Evolutionary conservation across 1,284 basidiomycete species (phyloP).

Genomic region (Leccinum pachyderme): DNA sequence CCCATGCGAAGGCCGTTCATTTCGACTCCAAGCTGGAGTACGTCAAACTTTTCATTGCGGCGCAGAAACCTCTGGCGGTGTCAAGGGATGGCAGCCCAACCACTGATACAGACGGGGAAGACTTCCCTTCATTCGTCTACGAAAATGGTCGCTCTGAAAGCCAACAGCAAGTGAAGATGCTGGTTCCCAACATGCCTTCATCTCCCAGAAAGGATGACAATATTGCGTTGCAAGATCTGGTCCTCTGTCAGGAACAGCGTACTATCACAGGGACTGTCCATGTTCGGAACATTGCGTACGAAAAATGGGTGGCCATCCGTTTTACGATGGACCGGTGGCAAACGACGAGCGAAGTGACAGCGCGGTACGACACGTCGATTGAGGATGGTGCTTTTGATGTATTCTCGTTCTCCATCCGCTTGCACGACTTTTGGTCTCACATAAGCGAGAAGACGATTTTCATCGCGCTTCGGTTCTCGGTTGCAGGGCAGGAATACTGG

Average conservation of each 20-base stretch:
- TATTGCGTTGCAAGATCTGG: conserved; percentile 53
- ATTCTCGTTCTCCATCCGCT: conserved; percentile 64
- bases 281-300: conserved; percentile 84
- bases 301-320: conserved; percentile 85
- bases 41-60: conserved; percentile 90
- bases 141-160: conserved; percentile 43
- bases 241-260: conserved; percentile 60
- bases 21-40: conserved; percentile 91
- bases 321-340: conserved; percentile 97
- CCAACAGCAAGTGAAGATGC: conserved; percentile 44
- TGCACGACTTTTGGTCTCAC: conserved; percentile 61
- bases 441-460: conserved; percentile 88
- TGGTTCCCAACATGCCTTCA: conserved; percentile 52
- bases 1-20: conserved; percentile 80
- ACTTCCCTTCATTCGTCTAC: conserved; percentile 65
- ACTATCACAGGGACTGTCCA: conserved; percentile 69
- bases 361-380: conserved; percentile 69
- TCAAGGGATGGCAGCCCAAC: conserved; percentile 89
- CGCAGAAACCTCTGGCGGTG: conserved; percentile 92
- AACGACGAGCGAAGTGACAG: conserved; percentile 91
- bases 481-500: conserved; percentile 78
- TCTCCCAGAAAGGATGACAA: conserved; percentile 37
- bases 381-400: conserved; percentile 60
- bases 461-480: conserved; percentile 78
- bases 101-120: conserved; percentile 74